Percentiles rank a stretch among this genome's conserved stretches.
These are phyloP conservation scores for Penicillium verrucosum DNA, from an alignment of 2,329 filamentous ascomycete genomes.

Conservation along the genomic window DNA sequence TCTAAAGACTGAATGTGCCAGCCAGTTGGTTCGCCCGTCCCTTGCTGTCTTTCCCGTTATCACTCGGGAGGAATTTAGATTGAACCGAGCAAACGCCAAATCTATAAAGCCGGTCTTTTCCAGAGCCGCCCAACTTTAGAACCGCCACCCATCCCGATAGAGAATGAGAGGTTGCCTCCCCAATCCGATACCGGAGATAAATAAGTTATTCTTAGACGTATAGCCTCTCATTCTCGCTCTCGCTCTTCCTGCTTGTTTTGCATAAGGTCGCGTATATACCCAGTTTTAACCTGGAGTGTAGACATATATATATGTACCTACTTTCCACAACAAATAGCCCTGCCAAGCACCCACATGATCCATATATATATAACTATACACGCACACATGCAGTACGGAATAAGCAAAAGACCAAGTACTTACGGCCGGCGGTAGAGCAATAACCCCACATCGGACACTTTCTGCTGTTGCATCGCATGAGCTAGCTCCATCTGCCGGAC, in stretches of 20 bases:
- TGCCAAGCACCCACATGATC: not conserved
- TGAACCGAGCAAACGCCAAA: not conserved
- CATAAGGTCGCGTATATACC: not conserved
- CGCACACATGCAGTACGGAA: not conserved
- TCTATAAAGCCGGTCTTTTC: not conserved
- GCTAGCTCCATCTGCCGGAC: not conserved
- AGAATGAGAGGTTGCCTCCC: not conserved
- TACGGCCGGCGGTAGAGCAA: not conserved
- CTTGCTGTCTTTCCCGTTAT: not conserved
- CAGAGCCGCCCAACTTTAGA: not conserved
- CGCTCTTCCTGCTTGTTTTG: not conserved
- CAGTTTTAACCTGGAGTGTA: too few relatives aligned
- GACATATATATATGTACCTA: not conserved
- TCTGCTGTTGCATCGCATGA: not conserved
- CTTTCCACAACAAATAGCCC: not conserved
- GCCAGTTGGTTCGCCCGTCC: not conserved
- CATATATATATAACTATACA: not conserved
- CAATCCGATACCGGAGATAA: not conserved
- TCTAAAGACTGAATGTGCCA: not conserved
- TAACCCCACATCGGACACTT: not conserved
- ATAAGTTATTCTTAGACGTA: not conserved
- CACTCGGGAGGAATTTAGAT: not conserved
- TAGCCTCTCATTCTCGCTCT: not conserved
- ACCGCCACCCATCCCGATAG: too few relatives aligned
- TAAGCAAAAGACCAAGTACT: not conserved